These are phyloP conservation scores for Yarrowia sp. DNA, from an alignment of 805 yeast species.

Conservation along the genomic window DNA sequence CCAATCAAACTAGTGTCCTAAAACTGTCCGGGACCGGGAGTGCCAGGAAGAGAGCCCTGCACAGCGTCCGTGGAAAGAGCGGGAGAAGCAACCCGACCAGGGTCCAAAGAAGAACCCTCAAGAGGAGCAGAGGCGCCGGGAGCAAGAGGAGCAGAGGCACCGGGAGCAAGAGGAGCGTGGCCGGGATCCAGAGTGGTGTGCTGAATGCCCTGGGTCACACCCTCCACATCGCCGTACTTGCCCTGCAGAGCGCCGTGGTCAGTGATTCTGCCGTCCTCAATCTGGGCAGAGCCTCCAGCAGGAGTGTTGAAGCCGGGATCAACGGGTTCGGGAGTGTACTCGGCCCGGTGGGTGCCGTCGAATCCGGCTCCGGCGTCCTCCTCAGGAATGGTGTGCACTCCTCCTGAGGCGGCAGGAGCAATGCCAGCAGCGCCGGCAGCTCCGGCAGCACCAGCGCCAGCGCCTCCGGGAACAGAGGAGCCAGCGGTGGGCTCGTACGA, in stretches of 20 bases:
- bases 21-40: slow-evolving; percentile 9
- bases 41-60: neutral
- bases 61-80: slow-evolving; percentile 6
- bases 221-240: slow-evolving; percentile 12
- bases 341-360: slow-evolving; percentile 20
- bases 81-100: neutral
- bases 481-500: slow-evolving; percentile 14
- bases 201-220: neutral
- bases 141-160: neutral
- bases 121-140: too few relatives aligned
- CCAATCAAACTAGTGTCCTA: too few relatives aligned
- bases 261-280: neutral
- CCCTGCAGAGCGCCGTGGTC: slow-evolving; percentile 19
- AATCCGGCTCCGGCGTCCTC: slow-evolving; percentile 17
- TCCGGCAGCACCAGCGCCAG: neutral
- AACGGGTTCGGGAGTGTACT: slow-evolving; percentile 2
- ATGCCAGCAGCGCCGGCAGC: neutral
- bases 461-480: slow-evolving; percentile 23
- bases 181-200: neutral
- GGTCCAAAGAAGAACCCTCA: neutral
- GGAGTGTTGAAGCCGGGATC: slow-evolving; percentile 21
- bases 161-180: neutral
- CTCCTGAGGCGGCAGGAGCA: slow-evolving; percentile 9
- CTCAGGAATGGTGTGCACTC: slow-evolving; percentile 14
- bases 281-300: neutral